Percentiles rank a stretch among this genome's conserved stretches.
phyloP scores from a whole-genome alignment of 140 eudicot species.

The Flaveria floridana region DNA sequence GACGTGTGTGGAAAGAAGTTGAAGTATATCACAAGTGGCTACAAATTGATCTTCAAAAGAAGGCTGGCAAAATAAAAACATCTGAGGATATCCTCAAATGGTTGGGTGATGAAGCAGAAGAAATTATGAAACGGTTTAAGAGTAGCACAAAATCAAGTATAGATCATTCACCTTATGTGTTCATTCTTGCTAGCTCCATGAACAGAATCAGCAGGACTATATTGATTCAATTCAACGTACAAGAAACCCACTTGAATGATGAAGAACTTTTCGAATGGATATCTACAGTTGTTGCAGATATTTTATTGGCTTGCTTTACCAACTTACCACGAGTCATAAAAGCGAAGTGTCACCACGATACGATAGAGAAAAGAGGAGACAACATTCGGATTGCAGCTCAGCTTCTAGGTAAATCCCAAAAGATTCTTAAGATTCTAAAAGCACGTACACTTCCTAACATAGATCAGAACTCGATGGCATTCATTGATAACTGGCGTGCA shows the following conservation, averaged over 20 bases:
- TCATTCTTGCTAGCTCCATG: conserved; percentile 13
- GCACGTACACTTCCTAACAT: conserved; percentile 15
- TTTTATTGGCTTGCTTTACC: conserved; percentile 17
- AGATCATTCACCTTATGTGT: not conserved
- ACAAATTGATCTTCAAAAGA: conserved; percentile 11
- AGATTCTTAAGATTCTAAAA: conserved; percentile 17
- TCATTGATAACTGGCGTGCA: conserved; percentile 8
- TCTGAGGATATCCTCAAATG: conserved; percentile 6
- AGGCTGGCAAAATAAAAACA: not conserved
- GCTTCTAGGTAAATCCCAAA: conserved; percentile 12
- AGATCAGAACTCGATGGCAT: conserved; percentile 3
- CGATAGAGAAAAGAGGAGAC: conserved; percentile 17
- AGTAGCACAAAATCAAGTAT: not conserved
- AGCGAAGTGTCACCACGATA: conserved; percentile 5
- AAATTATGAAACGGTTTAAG: not conserved
- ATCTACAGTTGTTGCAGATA: not conserved
- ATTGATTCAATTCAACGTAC: not conserved
- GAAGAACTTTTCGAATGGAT: not conserved
- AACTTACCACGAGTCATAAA: conserved; percentile 20
- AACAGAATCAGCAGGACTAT: not conserved
- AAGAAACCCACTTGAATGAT: not conserved
- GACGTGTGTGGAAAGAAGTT: not conserved
- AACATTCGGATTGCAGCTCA: conserved; percentile 7
- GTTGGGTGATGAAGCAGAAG: conserved; percentile 18
- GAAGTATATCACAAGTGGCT: not conserved